A percentile compares a stretch with the other conserved stretches of the same genome.
Evolutionary conservation across 1,139 yeast species (phyloP).

Genomic region (Blastobotrys raffinosifermentans): DNA sequence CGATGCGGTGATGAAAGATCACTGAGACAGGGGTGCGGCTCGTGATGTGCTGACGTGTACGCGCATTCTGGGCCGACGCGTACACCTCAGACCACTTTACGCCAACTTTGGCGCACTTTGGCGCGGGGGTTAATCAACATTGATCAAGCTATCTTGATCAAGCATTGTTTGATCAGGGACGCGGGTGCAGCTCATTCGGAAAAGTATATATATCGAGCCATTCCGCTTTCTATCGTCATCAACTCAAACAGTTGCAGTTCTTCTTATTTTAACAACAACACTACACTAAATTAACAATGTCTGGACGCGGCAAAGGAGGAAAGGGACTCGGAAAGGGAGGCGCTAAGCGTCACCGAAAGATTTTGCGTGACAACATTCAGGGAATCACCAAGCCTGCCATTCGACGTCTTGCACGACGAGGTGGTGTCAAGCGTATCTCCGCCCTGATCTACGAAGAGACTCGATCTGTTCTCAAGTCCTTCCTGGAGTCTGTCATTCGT

Average conservation of each 20-base stretch:
- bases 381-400: slow-evolving; percentile 99
- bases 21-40: too few species aligned
- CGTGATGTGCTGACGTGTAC: too few species aligned
- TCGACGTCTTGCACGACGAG: slow-evolving; percentile 99
- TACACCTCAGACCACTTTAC: too few species aligned
- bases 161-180: too few species aligned
- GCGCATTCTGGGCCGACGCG: too few species aligned
- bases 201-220: too few species aligned
- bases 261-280: neutral
- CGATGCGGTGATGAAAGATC: too few species aligned
- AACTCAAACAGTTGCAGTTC: neutral
- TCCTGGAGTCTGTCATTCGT: slow-evolving; percentile 95
- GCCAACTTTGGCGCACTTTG: too few species aligned
- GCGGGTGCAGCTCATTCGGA: too few species aligned
- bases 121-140: too few species aligned
- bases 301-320: slow-evolving; percentile 99
- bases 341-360: slow-evolving; percentile 99
- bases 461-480: slow-evolving; percentile 92
- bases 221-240: too few species aligned
- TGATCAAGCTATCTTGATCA: too few species aligned
- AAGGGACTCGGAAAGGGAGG: slow-evolving; percentile 99
- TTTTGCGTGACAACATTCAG: slow-evolving; percentile 98
- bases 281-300: slow-evolving; percentile 52
- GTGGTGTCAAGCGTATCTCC: slow-evolving; percentile 99
- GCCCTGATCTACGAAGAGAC: slow-evolving; percentile 99